Evolutionary conservation across 2,329 filamentous ascomycete genomes (phyloP), one percentile per base, ranked within the genome.

Genomic region (Monilinia fructicola): DNA sequence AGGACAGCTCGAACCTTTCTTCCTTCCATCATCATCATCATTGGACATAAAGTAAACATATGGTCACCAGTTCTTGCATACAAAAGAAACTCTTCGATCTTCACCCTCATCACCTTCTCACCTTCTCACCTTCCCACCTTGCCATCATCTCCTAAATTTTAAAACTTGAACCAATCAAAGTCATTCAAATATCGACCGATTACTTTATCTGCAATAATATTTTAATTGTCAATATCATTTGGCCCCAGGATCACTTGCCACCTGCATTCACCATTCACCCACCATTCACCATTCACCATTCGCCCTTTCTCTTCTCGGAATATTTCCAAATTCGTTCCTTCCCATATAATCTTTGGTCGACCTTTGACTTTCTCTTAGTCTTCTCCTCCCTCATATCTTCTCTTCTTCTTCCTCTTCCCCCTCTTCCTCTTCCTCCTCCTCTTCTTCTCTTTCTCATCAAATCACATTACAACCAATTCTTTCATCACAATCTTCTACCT

Each of bases 401-500:
- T 58, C 53, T 12, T 66, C 54, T 26, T 66, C 64, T 40, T 48
- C 54, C 26, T 59, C 53, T 42, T 56, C 58, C 59, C 46, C 52
- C 54, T 60, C 46, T 63, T 63, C 55, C 61, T 67, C 58, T 62
- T 67, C 69, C 18, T 48, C 21, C 18, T 69, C 59, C 46, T 63
- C 60, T 59, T 67, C 60, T 48, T 46, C 64, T 64, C 52, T 67
- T 62, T 48, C 56, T 64, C 65, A 64, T 50, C 67, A 67, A 69
- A 71, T 58, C 68, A 71, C 38, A 68, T 67, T 70, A 68, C 66
- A 71, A 69, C 70, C 66, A 70, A 70, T 74, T 66, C 61, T 53
- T 46, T 67, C 62, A 69, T 67, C 55, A 70, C 73, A 73, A 71
- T 71, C 71, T 73, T 42, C 73, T 73, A 71, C 71, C 61, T 71